Conservation (phyloP, 495 filamentous ascomycete genomes). For the Hypoxylon rickii region DNA sequence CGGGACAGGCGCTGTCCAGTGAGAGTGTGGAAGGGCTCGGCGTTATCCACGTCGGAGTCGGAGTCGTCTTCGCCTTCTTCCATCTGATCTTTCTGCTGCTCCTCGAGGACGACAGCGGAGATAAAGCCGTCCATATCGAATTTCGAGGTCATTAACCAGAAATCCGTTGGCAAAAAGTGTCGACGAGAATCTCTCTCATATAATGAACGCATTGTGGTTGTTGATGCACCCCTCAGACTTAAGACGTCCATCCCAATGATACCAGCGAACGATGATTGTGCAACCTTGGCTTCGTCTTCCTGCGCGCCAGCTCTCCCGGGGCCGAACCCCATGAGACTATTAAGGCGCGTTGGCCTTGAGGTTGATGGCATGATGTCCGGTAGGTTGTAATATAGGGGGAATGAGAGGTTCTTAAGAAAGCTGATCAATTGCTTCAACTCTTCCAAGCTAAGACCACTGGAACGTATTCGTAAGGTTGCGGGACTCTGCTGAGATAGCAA, state of each 20-base stretch:
- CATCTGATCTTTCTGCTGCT: conserved; percentile 65
- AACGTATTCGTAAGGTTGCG: conserved; percentile 55
- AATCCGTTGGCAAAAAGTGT: conserved; percentile 75
- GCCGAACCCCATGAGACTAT: conserved; percentile 22
- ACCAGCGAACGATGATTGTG: conserved; percentile 36
- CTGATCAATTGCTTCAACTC: conserved; percentile 75
- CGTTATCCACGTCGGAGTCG: conserved; percentile 26
- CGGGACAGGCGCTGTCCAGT: conserved; percentile 39
- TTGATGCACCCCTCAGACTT: conserved; percentile 78
- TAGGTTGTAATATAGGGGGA: conserved; percentile 85
- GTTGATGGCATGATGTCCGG: conserved; percentile 54
- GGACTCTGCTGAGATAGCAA: conserved; percentile 37
- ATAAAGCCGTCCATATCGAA: conserved; percentile 95
- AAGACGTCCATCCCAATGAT: conserved; percentile 76
- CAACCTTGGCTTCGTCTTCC: conserved; percentile 17
- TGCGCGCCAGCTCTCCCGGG: conserved; percentile 12
- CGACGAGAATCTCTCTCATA: conserved; percentile 94
- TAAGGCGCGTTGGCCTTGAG: conserved; percentile 14
- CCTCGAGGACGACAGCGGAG: conserved; percentile 81
- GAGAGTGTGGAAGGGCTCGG: conserved; percentile 28
- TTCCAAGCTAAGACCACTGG: conserved; percentile 69
- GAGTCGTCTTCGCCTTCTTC: conserved; percentile 36
- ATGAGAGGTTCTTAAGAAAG: conserved; percentile 92
- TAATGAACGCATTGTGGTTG: conserved; percentile 81
- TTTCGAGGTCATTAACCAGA: conserved; percentile 93